Conservation (phyloP, 345 rosid genomes). For the Psidium guajava region DNA sequence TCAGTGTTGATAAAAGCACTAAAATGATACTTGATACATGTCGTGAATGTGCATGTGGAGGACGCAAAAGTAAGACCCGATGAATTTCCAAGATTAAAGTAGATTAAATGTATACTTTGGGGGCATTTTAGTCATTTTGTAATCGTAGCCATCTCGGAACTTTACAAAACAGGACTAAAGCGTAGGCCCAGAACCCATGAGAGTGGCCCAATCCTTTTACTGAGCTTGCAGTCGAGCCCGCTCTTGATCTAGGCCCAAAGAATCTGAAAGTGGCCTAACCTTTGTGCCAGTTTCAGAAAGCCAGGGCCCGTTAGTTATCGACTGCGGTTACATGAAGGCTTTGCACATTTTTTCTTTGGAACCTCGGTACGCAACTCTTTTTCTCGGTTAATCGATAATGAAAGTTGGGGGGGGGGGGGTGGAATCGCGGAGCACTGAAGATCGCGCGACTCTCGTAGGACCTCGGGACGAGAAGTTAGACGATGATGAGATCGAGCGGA, state of each 20-base stretch:
- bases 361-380: background rate
- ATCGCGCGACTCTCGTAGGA: background rate
- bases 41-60: too few species aligned
- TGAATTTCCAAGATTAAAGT: background rate
- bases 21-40: too few species aligned
- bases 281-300: background rate
- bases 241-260: background rate
- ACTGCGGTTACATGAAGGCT: background rate
- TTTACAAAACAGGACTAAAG: background rate
- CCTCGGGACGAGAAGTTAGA: background rate
- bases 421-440: background rate
- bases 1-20: too few species aligned
- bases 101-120: background rate
- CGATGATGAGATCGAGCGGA: background rate
- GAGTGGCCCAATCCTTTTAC: background rate
- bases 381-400: accelerated
- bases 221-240: background rate
- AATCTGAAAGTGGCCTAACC: too few species aligned
- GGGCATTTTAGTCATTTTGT: background rate
- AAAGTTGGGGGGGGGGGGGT: too few species aligned
- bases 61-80: background rate
- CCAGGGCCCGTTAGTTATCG: background rate
- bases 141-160: background rate
- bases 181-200: background rate
- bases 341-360: background rate